Evolutionary conservation across 2,329 filamentous ascomycete genomes (phyloP), one percentile per base, ranked within the genome.

Genomic region (Magnaporthiopsis poae): DNA sequence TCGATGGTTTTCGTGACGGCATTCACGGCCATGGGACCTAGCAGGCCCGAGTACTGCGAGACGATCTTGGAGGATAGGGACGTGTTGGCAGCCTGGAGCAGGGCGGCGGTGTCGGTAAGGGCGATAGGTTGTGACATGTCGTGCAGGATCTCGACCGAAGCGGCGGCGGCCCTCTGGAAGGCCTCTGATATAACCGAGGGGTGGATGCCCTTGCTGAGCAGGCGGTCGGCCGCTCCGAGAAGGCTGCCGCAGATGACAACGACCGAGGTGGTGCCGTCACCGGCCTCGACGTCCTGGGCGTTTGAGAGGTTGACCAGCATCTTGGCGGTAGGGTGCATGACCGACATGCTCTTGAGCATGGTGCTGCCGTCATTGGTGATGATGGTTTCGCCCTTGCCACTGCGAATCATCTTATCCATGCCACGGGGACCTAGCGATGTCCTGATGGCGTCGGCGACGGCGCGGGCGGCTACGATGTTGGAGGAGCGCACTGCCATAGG

Each of bases 321-420:
- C 82, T 96, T 97, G 65, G 95, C 95, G 63, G 96, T 96, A n/a
- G 95, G 95, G 77, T 99, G 95, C 90, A 99, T 92, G 71, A 99
- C 95, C 71, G 91, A 90, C 95, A 99, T 98, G 83, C 94, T 94
- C 82, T 91, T 96, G 75, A 99, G 82, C 94, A 99, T 99, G 67
- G 95, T 99, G 82, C 96, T 96, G 78, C 95, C 95, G 80, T 99
- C 95, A 83, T 99, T 99, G 75, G 95, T 99, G 81, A 99, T 99
- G 78, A 98, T 95, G 67, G 93, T 97, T 79, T 96, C 91, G 80
- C 94, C 95, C 81, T 92, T 96, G 77, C 92, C 91, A 68, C 90
- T 96, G 83, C 96, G 90, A 74, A 99, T 98, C 93, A 97, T 97
- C 84, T 97, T 97, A 82, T 97, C 93, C 93, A 97, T 97, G 76